Evolutionary conservation across 2,329 filamentous ascomycete genomes (phyloP).

Genomic region (Fusarium sp.): DNA sequence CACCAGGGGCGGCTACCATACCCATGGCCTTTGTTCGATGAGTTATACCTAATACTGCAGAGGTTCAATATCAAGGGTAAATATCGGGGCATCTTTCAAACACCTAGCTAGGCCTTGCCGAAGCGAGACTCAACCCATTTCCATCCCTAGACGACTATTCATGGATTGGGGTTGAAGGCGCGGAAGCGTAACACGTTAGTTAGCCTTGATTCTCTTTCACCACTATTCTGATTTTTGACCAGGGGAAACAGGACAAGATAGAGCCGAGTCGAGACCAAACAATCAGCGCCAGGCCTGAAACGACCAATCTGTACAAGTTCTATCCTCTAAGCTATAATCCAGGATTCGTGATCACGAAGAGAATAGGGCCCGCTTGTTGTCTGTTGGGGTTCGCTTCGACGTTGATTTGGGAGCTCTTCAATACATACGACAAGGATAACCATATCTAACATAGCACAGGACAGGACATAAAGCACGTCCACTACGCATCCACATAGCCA

Average conservation of each 20-base stretch:
- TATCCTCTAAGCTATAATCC: slow-evolving; percentile 18
- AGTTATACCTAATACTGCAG: slow-evolving; percentile 8
- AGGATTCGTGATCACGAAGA: slow-evolving; percentile 19
- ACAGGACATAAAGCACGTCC: slow-evolving; percentile 25
- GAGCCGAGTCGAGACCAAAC: slow-evolving; percentile 28
- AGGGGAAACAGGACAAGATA: slow-evolving; percentile 16
- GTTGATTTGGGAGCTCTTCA: slow-evolving; percentile 28
- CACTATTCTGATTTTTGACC: slow-evolving; percentile 17
- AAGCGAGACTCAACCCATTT: slow-evolving; percentile 29
- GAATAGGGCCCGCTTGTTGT: slow-evolving; percentile 30
- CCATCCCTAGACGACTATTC: slow-evolving; percentile 11
- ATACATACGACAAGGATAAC: slow-evolving; percentile 28
- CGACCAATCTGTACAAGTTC: slow-evolving; percentile 29
- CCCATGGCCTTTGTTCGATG: slow-evolving; percentile 21
- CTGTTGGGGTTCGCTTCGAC: slow-evolving; percentile 16
- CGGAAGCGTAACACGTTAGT: slow-evolving; percentile 33
- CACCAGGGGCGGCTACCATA: slow-evolving; percentile 30
- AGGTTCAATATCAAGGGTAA: slow-evolving; percentile 3
- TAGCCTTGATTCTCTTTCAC: slow-evolving; percentile 15
- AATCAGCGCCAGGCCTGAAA: slow-evolving; percentile 27
- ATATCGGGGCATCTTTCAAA: slow-evolving; percentile 14
- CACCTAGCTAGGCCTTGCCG: slow-evolving; percentile 20
- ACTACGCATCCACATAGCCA: slow-evolving; percentile 27
- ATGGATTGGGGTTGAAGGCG: slow-evolving; percentile 29
- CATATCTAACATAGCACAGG: slow-evolving; percentile 2